Evolutionary conservation across 805 yeast species (phyloP), one percentile per base, ranked within the genome.

Genomic region (Lipomyces mesembrius): DNA sequence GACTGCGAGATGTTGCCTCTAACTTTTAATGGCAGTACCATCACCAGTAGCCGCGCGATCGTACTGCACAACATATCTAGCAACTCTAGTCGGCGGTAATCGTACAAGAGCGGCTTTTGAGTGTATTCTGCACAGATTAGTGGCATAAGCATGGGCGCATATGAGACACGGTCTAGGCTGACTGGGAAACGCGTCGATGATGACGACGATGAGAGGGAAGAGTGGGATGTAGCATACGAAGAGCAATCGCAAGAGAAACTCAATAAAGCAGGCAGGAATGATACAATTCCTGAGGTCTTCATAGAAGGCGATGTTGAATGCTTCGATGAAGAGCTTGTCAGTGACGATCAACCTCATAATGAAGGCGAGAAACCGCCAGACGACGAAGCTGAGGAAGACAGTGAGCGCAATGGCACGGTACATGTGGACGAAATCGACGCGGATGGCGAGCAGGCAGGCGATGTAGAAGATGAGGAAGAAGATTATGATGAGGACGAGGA

Each of bases 401-500:
- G 52, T 29, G 64, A 57, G 29, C 8, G 17, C 49, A 57, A n/a
- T 37, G 49, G 17, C 25, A 29, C 35, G 39, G 60, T 14, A 7
- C 60, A 57, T 1, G 17, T 29, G 17, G 29, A 29, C 12, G 63
- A 55, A 32, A n/a, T 27, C 9, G 55, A 20, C 17, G 39, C 25
- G 37, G 55, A 22, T 11, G 56, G 27, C 25, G 64, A 39, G n/a
- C 34, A 39, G 39, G 43, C 60, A 0, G 65, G 22, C n/a, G 39
- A 12, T 37, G 39, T 11, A 11, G 63, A 27, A 46, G 61, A 61
- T 9, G 37, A 32, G 20, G 25, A 43, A 14, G 55, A 57, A 27
- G 62, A 57, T 43, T 52, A 53, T 14, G 62, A 59, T 14, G 67
- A 58, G 5, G 67, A 25, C 12, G 66, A 59, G 14, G 66, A 63